These are phyloP conservation scores for Xanthoceras sorbifolium DNA, from an alignment of 345 rosid species.

Conservation along the genomic window DNA sequence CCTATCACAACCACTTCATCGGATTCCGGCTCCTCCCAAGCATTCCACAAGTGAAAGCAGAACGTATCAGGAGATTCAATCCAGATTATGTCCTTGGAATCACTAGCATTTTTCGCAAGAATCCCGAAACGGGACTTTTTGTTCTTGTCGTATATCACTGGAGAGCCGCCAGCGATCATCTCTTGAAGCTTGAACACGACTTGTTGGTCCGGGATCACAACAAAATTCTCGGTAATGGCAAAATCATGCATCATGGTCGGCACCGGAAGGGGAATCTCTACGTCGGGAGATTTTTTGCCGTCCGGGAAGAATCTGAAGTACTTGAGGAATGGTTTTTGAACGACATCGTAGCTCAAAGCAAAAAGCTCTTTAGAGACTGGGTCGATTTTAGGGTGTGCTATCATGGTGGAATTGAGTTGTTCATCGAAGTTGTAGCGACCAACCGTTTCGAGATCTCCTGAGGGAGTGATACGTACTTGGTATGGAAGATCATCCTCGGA, in stretches of 20 bases:
- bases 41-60: slow-evolving; percentile 95
- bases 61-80: slow-evolving; percentile 78
- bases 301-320: slow-evolving; percentile 68
- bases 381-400: slow-evolving; percentile 92
- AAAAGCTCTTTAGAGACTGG: slow-evolving; percentile 70
- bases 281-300: slow-evolving; percentile 75
- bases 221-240: slow-evolving; percentile 80
- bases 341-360: slow-evolving; percentile 81
- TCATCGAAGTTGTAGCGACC: slow-evolving; percentile 68
- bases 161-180: slow-evolving; percentile 87
- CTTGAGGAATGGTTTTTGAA: slow-evolving; percentile 76
- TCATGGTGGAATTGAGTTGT: slow-evolving; percentile 71
- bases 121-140: slow-evolving; percentile 80
- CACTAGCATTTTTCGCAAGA: slow-evolving; percentile 52
- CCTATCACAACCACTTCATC: slow-evolving; percentile 90
- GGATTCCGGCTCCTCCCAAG: slow-evolving; percentile 88
- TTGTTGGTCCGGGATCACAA: slow-evolving; percentile 91
- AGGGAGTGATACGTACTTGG: slow-evolving; percentile 59
- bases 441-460: slow-evolving; percentile 76
- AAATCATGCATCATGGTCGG: slow-evolving; percentile 99
- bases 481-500: slow-evolving; percentile 93
- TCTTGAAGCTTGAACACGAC: slow-evolving; percentile 85
- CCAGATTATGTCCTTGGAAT: slow-evolving; percentile 69
- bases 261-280: slow-evolving; percentile 61
- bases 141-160: slow-evolving; percentile 76